A percentile compares a stretch with the other conserved stretches of the same genome.
Evolutionary conservation across 108 stramenopile genomes (phyloP).

Genomic region (Skeletonema costatum): DNA sequence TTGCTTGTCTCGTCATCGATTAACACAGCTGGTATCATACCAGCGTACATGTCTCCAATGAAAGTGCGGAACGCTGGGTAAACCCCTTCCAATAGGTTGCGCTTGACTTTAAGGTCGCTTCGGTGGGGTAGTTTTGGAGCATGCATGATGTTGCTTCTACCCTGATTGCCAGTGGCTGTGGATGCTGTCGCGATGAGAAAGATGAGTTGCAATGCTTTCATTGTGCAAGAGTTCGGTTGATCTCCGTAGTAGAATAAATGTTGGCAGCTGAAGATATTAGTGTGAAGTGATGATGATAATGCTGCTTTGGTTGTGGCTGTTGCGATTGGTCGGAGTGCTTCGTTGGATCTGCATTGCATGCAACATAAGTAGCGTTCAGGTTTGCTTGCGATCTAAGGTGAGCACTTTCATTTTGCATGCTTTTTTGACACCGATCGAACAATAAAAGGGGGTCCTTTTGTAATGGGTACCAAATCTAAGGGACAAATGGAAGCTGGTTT

Average conservation of each 20-base stretch:
- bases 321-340: too few relatives aligned
- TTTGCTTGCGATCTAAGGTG: too few relatives aligned
- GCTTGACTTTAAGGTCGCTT: conserved; percentile 11
- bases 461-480: too few relatives aligned
- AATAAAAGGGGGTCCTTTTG: too few relatives aligned
- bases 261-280: too few relatives aligned
- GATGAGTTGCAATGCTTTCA: not conserved
- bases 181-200: not conserved
- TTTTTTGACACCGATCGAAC: too few relatives aligned
- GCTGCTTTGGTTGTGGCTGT: too few relatives aligned
- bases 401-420: too few relatives aligned
- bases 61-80: conserved; percentile 23
- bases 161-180: not conserved
- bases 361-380: too few relatives aligned
- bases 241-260: not conserved
- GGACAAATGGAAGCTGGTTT: too few relatives aligned
- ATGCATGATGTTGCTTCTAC: not conserved
- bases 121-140: conserved; percentile 1
- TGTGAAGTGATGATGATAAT: too few relatives aligned
- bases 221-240: not conserved
- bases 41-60: conserved; percentile 26
- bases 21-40: conserved; percentile 20
- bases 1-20: conserved; percentile 2
- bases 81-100: conserved; percentile 4
- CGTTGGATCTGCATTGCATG: too few relatives aligned